Percentiles rank a stretch among this genome's conserved stretches.
phyloP scores from a whole-genome alignment of 306 rosid species.

The Pterocarpus macrocarpus region DNA sequence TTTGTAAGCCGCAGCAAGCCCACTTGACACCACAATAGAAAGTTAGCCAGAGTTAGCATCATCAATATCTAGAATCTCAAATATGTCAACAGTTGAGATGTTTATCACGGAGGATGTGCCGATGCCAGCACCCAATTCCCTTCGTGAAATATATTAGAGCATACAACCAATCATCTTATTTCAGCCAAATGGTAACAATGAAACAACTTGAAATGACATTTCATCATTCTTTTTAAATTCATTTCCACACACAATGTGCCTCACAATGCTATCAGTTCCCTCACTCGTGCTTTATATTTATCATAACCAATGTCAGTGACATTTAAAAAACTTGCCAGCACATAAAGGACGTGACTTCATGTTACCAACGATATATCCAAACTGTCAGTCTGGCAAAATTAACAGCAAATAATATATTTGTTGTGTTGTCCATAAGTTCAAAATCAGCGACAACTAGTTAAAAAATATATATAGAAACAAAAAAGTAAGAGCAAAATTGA shows the following conservation, averaged over 20 bases:
- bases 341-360: background rate
- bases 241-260: background rate
- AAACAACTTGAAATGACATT: constrained; percentile 38
- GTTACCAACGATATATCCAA: constrained; percentile 17
- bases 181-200: constrained; percentile 21
- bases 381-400: constrained; percentile 12
- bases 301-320: constrained; percentile 21
- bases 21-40: constrained; percentile 61
- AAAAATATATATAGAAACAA: background rate
- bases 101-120: constrained; percentile 1
- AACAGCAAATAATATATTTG: background rate
- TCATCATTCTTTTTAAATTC: constrained; percentile 22
- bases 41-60: constrained; percentile 35
- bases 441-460: constrained; percentile 27
- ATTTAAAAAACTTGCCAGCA: constrained; percentile 3
- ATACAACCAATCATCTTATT: constrained; percentile 39
- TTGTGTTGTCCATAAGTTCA: background rate
- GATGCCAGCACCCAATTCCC: background rate
- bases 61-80: constrained; percentile 27
- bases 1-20: constrained; percentile 95
- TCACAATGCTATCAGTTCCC: constrained; percentile 9
- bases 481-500: constrained; percentile 1
- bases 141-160: background rate
- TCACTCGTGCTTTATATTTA: constrained; percentile 8
- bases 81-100: background rate